Base-by-base conservation (phyloP, 805 yeast species). In the Kockiozyma suomiensis region DNA sequence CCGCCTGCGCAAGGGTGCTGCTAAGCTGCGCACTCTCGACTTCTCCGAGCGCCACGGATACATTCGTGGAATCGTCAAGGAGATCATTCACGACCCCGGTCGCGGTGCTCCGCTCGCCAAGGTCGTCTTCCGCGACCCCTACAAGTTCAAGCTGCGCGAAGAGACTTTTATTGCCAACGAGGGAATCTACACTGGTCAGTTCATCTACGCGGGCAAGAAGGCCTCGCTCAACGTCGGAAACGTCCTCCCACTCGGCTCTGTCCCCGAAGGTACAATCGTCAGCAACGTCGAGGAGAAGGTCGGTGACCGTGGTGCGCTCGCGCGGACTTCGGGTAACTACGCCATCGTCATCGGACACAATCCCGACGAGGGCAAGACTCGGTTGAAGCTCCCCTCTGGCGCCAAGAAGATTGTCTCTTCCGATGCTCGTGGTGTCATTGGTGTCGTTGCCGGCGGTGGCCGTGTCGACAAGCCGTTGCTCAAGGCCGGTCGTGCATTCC, bases 371-470 rank as follows among this genome's bases (percentile, higher is more conserved):
- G 89, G 90, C 82, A 93, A 92, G 87, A 93, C 98, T 84, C 91
- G 99, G 85, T 91, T 93, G 77, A 93, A 94, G 87, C 88, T 93
- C 75, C 98, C 98, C 77, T 92, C 97, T 72, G 98, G 98, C 81
- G 93, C 97, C 76, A 93, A 93, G 90, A 93, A 93, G 88, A 80
- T 93, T 76, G 84, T 93, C 75, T 86, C 94, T 74, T 90, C 97
- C 68, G 87, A 87, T 72, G 97, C 97, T 75, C 91, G 98, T 87
- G 98, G 98, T 88, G 97, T 92, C 76, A 90, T 93, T 75, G 98
- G 98, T 88, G 96, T 93, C 73, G 92, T 93, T 80, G 97, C 98
- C 77, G 98, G 98, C 84, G 98, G 98, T 86, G 98, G 98, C 81
- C 93, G 98, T 88, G 90, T 90, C 77, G 98, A 93, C 83, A 93